A percentile compares a stretch with the other conserved stretches of the same genome.
Evolutionary conservation across 331 rosid species (phyloP).

Genomic region (Phaseolus coccineus): DNA sequence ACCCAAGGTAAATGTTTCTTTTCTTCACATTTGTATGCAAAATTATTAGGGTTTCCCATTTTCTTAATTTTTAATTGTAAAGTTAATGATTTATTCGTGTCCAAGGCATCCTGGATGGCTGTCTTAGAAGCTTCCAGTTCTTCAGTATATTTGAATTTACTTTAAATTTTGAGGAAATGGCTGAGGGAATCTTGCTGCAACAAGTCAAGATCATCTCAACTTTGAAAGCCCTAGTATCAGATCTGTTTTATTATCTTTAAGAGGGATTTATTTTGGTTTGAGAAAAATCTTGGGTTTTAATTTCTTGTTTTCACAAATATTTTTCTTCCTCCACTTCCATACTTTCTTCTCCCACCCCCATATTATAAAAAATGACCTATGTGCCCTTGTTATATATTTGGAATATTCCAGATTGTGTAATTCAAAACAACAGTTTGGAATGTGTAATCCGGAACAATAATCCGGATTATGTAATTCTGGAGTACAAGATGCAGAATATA

Average conservation of each 20-base stretch:
- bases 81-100: slow-evolving; percentile 18
- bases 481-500: too few species aligned
- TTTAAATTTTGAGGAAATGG: slow-evolving; percentile 15
- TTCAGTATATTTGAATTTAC: background rate
- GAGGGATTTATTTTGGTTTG: background rate
- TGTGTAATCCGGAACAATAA: too few species aligned
- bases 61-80: background rate
- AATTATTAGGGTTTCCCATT: background rate
- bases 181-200: background rate
- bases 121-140: background rate
- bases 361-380: too few species aligned
- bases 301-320: background rate
- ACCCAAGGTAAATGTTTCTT: slow-evolving; percentile 74
- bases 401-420: too few species aligned
- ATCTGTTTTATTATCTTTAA: background rate
- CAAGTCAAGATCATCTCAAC: slow-evolving; percentile 19
- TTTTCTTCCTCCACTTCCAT: too few species aligned
- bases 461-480: too few species aligned
- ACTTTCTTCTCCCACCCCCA: too few species aligned
- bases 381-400: too few species aligned
- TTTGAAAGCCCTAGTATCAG: background rate
- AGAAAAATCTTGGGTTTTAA: background rate
- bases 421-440: too few species aligned
- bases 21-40: slow-evolving; percentile 8
- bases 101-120: background rate